Evolutionary conservation across 208 protist genomes (phyloP), one percentile per base, ranked within the genome.

Genomic region (Trypanosomatidae sp.): DNA sequence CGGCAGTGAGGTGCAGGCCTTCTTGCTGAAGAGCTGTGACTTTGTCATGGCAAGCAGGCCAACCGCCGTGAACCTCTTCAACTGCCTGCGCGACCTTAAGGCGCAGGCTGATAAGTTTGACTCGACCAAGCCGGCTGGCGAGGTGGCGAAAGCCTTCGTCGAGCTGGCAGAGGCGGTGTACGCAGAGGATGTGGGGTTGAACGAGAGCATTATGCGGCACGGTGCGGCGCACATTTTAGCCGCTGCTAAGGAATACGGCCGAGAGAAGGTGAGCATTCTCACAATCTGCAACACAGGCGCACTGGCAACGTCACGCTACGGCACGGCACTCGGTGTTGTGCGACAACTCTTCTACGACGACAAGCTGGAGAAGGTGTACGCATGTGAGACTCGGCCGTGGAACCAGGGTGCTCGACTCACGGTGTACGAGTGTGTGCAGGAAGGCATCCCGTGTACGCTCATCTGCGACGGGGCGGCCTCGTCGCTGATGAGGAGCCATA

Each of bases 211-310:
- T 76, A 95, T 95, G 87, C 85, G 91, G 74, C 82, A 90, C 66
- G 97, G 97, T 50, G 83, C 85, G 17, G 78, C 80, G 28, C 79
- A 95, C 80, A 97, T 98, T 66, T 66, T 95, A 60, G 71, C 66
- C 9, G 77, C 73, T 44, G 83, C 84, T 19, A 67, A 43, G 15
- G 47, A 56, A 13, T 59, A 79, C 33, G 71, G 79, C 6, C 59
- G 79, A 41, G 33, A 69, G 7, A 82, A 73, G 83, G 88, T 84
- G 60, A 76, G 49, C 71, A 66, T 99, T 19, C 83, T 98, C 25
- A 99, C 96, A n/a, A 96, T 98, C 69, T 99, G 97, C 90, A 98
- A 99, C 82, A 98, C 96, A 8, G 97, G 96, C 12, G 95, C 95
- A 19, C 84, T 98, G 17, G 97, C 96, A 1, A 98, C 95, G 15